Conservation (phyloP, 345 rosid species). For the Turritis glabra region DNA sequence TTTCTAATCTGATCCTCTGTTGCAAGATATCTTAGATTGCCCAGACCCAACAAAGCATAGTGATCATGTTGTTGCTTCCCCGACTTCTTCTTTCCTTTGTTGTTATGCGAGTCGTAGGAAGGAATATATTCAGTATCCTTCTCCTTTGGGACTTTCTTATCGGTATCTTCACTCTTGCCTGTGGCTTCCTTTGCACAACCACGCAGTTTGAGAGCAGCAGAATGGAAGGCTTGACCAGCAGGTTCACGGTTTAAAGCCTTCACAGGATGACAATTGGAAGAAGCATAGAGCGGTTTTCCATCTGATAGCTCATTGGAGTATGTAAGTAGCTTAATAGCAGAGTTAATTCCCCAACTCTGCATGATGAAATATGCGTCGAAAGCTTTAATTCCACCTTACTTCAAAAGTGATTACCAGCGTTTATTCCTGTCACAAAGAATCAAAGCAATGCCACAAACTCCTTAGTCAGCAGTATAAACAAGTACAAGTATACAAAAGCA, state of each 20-base stretch:
- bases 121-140: constrained; percentile 59
- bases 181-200: constrained; percentile 62
- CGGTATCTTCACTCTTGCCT: constrained; percentile 30
- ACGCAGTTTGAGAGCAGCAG: constrained; percentile 75
- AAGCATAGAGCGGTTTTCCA: constrained; percentile 60
- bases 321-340: constrained; percentile 52
- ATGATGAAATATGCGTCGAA: neutral
- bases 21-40: constrained; percentile 89
- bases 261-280: constrained; percentile 76
- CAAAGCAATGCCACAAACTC: neutral
- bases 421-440: constrained; percentile 20
- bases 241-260: constrained; percentile 81
- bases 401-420: neutral
- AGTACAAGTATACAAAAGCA: neutral
- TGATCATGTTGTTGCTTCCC: constrained; percentile 86
- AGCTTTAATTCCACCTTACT: constrained; percentile 16
- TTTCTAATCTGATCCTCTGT: constrained; percentile 94
- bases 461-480: constrained; percentile 3
- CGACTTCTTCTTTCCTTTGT: constrained; percentile 65
- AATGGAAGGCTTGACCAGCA: constrained; percentile 88
- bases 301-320: constrained; percentile 69
- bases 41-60: constrained; percentile 86
- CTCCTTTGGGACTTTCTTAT: constrained; percentile 53
- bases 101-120: constrained; percentile 63
- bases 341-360: constrained; percentile 46